Percentiles rank a stretch among this genome's conserved stretches.
phyloP scores from a whole-genome alignment of 257 asterid species.

The Scutellaria minor region DNA sequence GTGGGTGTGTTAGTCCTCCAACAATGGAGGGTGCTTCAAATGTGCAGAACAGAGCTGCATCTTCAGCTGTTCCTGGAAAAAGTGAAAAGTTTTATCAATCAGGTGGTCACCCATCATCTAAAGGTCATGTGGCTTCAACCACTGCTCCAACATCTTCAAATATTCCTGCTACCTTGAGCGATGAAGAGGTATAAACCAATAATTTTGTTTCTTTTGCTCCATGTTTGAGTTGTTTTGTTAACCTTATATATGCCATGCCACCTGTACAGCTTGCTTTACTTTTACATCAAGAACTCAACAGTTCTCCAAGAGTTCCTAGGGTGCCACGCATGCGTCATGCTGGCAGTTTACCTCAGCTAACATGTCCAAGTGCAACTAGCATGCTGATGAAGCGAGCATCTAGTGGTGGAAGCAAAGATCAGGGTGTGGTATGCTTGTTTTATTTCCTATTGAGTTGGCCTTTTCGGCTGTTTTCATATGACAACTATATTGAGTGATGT shows the following conservation, averaged over 20 bases:
- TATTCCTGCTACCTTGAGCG: conserved; percentile 76
- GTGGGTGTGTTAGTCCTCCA: conserved; percentile 54
- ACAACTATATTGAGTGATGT: conserved; percentile 20
- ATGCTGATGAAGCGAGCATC: conserved; percentile 72
- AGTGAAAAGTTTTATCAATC: conserved; percentile 67
- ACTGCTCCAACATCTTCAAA: conserved; percentile 63
- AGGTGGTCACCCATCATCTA: conserved; percentile 56
- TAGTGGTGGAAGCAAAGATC: conserved; percentile 80
- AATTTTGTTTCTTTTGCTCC: not conserved
- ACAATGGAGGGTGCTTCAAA: conserved; percentile 52
- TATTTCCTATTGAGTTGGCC: conserved; percentile 24
- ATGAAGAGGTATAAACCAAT: conserved; percentile 77
- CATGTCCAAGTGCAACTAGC: conserved; percentile 75
- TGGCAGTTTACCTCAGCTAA: conserved; percentile 87
- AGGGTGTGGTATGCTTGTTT: conserved; percentile 55
- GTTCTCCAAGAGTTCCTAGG: conserved; percentile 98
- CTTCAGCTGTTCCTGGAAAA: conserved; percentile 54
- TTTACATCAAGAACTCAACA: conserved; percentile 95
- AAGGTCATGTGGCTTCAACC: conserved; percentile 55
- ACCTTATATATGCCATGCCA: conserved; percentile 29
- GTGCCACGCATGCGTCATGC: conserved; percentile 97
- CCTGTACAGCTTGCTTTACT: conserved; percentile 83
- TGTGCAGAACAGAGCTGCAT: conserved; percentile 53
- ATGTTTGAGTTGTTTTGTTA: conserved; percentile 21
- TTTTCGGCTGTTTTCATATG: conserved; percentile 30